A percentile compares a stretch with the other conserved stretches of the same genome.
phyloP scores from a whole-genome alignment of 352 stramenopile genomes.

The Saprolegnia parasitica region DNA sequence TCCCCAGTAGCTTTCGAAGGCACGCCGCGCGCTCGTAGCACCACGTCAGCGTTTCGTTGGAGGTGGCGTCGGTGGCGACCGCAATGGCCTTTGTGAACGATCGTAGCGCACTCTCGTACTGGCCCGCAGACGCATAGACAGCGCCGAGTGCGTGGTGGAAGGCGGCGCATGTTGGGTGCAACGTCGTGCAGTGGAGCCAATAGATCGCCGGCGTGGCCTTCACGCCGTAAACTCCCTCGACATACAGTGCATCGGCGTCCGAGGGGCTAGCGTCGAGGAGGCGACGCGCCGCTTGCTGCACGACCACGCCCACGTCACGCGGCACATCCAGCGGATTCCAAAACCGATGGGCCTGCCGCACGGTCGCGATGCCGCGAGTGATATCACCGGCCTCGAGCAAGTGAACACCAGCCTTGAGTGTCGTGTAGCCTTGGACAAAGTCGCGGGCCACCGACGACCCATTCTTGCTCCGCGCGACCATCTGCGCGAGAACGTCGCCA shows the following conservation, averaged over 20 bases:
- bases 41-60: not conserved
- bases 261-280: not conserved
- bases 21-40: conserved; percentile 5
- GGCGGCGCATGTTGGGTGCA: not conserved
- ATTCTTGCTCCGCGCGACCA: not conserved
- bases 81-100: not conserved
- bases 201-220: not conserved
- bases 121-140: not conserved
- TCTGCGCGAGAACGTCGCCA: not conserved
- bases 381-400: not conserved
- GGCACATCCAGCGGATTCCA: conserved; percentile 1
- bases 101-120: conserved; percentile 12
- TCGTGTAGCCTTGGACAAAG: conserved; percentile 2
- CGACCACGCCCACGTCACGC: not conserved
- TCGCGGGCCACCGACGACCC: not conserved
- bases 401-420: not conserved
- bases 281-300: not conserved
- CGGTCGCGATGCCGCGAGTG: not conserved
- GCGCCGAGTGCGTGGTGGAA: not conserved
- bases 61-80: no score
- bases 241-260: conserved; percentile 1
- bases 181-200: conserved; percentile 1
- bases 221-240: not conserved
- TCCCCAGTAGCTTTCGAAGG: not conserved
- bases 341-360: not conserved